Base-by-base conservation (phyloP, 768 basidiomycete species). In the Suillus fuscotomentosus region DNA sequence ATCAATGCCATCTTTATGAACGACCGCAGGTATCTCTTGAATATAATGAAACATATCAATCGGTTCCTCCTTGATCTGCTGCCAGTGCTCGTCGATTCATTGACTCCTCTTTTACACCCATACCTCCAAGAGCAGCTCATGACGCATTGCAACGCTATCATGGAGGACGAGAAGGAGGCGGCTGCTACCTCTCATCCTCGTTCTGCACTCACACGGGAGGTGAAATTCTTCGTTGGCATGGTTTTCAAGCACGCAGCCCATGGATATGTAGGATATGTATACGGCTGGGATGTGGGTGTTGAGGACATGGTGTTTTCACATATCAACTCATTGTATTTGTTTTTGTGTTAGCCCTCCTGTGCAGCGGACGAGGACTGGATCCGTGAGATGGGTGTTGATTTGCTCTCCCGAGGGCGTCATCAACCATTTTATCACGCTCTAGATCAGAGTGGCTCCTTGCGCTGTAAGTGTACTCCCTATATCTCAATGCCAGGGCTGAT, bases 401-500 rank as follows among this genome's bases (percentile, higher is more conserved):
- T 67, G 11, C 74, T 86, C 17, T 48, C 70, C 34, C 68, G 75
- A 24, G 83, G 84, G 22, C 71, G 78, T 27, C 65, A 80, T 51
- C 85, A 86, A 62, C 83, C 85, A 2, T 86, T 85, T 66, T 86
- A 86, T 66, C 71, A 74, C 38, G 70, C 78, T 42, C 64, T 80
- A 48, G 69, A 76, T 22, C 68, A 72, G 39, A 78, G 73, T 54
- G 80, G 79, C 14, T 71, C 78, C 1, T 63, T 70, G 47, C 70
- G 77, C 69, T 83, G 82, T 83, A 69, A 66, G 80, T 68, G 47
- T 68, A 20, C 13, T 55, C 36, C 57, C 14, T 41, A 24, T 1
- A 51, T 41, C 47, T 27, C 57, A 38, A 54, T 15, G 38, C 17
- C 48, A 20, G 39, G 17, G 7, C 11, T 22, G 6, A 31, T 59